Base-by-base conservation (phyloP, 192 early-diverging fungal genomes). In the Coemansia sp. region DNA sequence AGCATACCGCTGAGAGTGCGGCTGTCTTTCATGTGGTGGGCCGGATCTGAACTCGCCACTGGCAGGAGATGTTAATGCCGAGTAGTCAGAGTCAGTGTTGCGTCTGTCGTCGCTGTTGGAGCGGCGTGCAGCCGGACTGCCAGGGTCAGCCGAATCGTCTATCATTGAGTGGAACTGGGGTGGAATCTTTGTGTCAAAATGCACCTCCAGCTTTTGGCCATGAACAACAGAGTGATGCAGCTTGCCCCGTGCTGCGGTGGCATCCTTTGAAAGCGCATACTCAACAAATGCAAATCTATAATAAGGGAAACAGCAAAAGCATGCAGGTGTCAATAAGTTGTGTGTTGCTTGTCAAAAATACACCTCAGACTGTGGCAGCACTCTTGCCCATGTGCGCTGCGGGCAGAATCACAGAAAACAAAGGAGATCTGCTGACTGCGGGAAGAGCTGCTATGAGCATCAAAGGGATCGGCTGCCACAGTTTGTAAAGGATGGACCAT, bases 221-320 rank as follows among this genome's bases (percentile, higher is more conserved):
- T 60, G 61, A 11, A 79, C 24, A 24, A 64, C 18, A 11, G 67
- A 48, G 31, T 71, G 60, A 26, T 70, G 64, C 58, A 79, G 53
- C 38, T 63, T 70, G 54, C 63, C 56, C 28, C 76, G 71, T 9
- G 71, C 71, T 10, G 56, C 18, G 7, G 71, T 72, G 31, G 76
- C 76, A 49, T 70, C 64, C 42, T 49, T 71, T 8, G 68, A 67
- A 15, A 46, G 34, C 5, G 66, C 63, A 50, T 70, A 79, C 17
- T 74, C 76, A 50, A 79, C 52, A 48, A 79, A 74, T 44, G 76
- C 67, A 63, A 61, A 70, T 61, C 76, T 79, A 79, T 47, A 44
- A n/a, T n/a, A 44, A 44, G 31, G 31, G 31, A 44, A 66, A 60
- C 44, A 67, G 17, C 21, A 51, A 26, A 46, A 21, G 18, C 50